phyloP scores from a whole-genome alignment of 208 protist species.

The Crithidia brevicula region DNA sequence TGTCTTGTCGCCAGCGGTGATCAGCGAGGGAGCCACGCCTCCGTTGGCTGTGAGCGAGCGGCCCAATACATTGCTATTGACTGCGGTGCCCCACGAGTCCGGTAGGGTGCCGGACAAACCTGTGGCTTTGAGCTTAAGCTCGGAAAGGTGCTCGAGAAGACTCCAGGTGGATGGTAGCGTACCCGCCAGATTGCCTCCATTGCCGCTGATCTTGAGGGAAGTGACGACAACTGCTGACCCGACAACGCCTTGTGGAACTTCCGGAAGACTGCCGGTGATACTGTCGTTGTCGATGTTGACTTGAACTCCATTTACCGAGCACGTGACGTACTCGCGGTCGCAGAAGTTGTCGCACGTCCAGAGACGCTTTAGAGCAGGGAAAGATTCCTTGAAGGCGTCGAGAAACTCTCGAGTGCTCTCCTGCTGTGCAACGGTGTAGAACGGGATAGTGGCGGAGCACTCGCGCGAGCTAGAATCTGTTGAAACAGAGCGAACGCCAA shows the following conservation, averaged over 20 bases:
- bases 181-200: constrained; percentile 3
- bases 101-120: constrained; percentile 12
- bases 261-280: constrained; percentile 13
- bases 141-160: neutral
- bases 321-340: constrained; percentile 18
- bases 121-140: constrained; percentile 4
- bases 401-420: constrained; percentile 23
- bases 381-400: constrained; percentile 13
- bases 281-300: constrained; percentile 9
- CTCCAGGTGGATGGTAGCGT: constrained; percentile 20
- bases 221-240: constrained; percentile 19
- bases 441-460: constrained; percentile 13
- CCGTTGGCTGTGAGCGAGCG: neutral
- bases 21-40: neutral
- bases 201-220: constrained; percentile 9
- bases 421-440: constrained; percentile 17
- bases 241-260: constrained; percentile 10
- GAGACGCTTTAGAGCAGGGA: constrained; percentile 5
- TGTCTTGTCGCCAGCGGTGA: neutral
- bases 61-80: neutral
- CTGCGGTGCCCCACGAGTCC: neutral
- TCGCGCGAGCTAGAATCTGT: neutral
- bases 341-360: constrained; percentile 37
- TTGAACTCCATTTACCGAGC: constrained; percentile 3
- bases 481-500: constrained; percentile 1